Evolutionary conservation across 768 basidiomycete species (phyloP).

Genomic region (Dioszegia crocea): DNA sequence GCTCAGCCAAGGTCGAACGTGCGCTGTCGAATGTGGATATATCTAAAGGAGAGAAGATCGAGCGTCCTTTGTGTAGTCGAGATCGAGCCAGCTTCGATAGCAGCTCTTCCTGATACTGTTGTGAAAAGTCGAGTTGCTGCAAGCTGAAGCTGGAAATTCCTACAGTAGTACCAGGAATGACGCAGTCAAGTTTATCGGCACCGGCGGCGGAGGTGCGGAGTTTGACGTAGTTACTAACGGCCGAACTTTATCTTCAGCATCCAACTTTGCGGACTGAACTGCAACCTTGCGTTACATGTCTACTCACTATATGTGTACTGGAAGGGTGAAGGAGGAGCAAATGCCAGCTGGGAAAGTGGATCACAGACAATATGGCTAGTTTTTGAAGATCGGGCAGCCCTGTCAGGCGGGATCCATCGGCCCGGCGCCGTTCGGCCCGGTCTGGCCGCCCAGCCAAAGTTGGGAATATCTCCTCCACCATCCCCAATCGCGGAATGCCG

Average conservation of each 20-base stretch:
- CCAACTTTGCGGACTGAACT: too few relatives aligned
- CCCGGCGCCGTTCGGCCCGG: background rate
- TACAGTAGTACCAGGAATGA: background rate
- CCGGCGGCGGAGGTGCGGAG: background rate
- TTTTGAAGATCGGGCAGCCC: too few relatives aligned
- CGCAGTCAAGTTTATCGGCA: background rate
- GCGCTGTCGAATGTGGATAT: background rate
- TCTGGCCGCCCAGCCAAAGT: background rate
- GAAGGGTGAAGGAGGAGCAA: too few relatives aligned
- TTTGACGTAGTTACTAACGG: too few relatives aligned
- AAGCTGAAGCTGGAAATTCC: background rate
- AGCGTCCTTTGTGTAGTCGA: too few relatives aligned
- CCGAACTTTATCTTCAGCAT: background rate
- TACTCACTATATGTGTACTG: too few relatives aligned
- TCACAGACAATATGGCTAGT: too few relatives aligned
- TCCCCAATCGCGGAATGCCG: background rate
- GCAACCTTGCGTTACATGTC: too few relatives aligned
- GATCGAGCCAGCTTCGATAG: too few relatives aligned
- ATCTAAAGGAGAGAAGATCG: background rate
- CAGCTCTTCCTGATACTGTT: background rate
- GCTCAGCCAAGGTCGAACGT: background rate
- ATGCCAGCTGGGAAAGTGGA: too few relatives aligned
- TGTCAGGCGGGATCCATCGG: background rate
- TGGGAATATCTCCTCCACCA: background rate
- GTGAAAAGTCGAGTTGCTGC: background rate